Evolutionary conservation across 345 rosid genomes (phyloP).

Genomic region (Geranium brycei): DNA sequence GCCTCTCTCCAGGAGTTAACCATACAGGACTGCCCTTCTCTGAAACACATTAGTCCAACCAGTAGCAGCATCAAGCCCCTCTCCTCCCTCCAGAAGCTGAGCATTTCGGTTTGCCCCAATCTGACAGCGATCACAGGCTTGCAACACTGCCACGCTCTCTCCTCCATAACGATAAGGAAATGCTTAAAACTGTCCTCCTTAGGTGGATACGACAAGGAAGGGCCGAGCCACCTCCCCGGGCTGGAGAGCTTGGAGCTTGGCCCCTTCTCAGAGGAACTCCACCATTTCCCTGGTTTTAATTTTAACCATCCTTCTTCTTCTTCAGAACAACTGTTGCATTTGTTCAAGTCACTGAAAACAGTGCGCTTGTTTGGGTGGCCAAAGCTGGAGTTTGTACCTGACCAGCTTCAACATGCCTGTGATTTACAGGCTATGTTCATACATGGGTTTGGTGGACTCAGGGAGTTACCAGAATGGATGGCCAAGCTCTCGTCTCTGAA

Average conservation of each 20-base stretch:
- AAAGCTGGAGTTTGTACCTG: neutral
- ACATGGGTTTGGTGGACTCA: neutral
- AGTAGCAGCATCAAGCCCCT: too few species aligned
- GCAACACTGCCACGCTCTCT: neutral
- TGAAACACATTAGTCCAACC: too few species aligned
- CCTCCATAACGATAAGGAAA: neutral
- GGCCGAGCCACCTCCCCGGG: neutral
- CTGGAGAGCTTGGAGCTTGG: neutral
- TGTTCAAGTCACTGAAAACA: neutral
- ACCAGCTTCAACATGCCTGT: neutral
- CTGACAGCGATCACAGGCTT: neutral
- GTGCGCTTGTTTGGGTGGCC: neutral
- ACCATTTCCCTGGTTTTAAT: neutral
- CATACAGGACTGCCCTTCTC: neutral
- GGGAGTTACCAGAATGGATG: neutral
- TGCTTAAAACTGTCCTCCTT: neutral
- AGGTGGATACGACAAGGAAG: neutral
- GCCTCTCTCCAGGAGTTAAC: neutral
- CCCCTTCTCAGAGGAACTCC: neutral
- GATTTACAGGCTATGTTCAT: neutral
- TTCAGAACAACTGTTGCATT: too few species aligned
- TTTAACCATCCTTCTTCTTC: too few species aligned
- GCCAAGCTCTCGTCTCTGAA: neutral
- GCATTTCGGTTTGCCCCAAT: neutral
- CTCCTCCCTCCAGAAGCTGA: too few species aligned